Conservation (phyloP, 2,329 filamentous ascomycete species). For the Botrytis aclada region DNA sequence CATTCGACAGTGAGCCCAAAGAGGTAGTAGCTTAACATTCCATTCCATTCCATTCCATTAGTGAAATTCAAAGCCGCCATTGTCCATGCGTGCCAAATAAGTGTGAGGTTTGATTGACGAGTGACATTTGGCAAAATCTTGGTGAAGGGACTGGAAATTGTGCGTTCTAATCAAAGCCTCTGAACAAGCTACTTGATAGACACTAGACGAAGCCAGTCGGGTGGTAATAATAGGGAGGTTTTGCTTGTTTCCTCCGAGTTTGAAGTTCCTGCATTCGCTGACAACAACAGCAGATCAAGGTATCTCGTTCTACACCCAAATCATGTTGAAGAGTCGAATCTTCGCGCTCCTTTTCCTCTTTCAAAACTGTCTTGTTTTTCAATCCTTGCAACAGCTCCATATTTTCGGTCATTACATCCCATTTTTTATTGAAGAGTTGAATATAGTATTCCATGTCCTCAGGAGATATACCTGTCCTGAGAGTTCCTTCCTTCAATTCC, state of each 20-base stretch:
- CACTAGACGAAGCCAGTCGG: rapidly evolving
- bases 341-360: not conserved
- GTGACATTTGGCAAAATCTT: not conserved
- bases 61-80: not conserved
- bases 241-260: not conserved
- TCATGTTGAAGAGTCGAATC: not conserved
- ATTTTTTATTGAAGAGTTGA: not conserved
- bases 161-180: not conserved
- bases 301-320: not conserved
- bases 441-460: not conserved
- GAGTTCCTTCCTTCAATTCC: not conserved
- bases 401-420: not conserved
- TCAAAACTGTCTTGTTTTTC: not conserved
- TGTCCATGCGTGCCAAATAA: not conserved
- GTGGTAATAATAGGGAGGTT: not conserved
- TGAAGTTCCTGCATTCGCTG: not conserved
- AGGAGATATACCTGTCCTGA: not conserved
- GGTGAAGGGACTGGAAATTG: not conserved
- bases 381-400: not conserved
- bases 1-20: not conserved
- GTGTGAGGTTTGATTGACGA: not conserved
- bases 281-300: not conserved
- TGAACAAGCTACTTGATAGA: not conserved
- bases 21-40: not conserved
- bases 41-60: too few species aligned